Evolutionary conservation across 352 stramenopile species (phyloP).

Genomic region (Bremia lactucae): DNA sequence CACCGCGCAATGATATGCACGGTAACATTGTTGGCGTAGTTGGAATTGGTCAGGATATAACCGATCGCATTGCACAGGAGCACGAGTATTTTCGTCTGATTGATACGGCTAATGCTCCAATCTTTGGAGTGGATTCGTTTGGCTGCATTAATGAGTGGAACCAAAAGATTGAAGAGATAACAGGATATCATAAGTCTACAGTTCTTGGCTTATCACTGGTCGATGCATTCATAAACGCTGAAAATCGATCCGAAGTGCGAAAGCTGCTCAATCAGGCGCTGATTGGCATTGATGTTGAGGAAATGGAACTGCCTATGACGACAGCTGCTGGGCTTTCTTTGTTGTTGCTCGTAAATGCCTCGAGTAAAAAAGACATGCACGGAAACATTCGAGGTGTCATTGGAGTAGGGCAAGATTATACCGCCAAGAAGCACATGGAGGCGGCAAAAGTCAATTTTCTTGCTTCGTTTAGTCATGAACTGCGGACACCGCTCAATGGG

Average conservation of each 20-base stretch:
- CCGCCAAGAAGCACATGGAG: constrained; percentile 66
- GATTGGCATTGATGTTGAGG: constrained; percentile 55
- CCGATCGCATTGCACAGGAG: constrained; percentile 61
- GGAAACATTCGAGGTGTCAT: constrained; percentile 84
- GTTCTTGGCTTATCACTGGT: constrained; percentile 50
- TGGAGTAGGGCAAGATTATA: constrained; percentile 84
- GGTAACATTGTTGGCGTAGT: constrained; percentile 81
- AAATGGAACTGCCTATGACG: constrained; percentile 66
- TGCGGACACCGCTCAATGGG: constrained; percentile 64
- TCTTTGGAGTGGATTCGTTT: constrained; percentile 67
- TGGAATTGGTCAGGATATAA: constrained; percentile 81
- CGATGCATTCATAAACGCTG: constrained; percentile 46
- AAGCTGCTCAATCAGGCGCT: constrained; percentile 51
- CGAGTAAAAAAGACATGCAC: constrained; percentile 75
- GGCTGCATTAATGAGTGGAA: constrained; percentile 74
- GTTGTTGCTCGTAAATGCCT: constrained; percentile 53
- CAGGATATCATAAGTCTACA: constrained; percentile 47
- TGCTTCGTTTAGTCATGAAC: constrained; percentile 57
- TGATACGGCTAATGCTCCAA: constrained; percentile 63
- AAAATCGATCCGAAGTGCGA: constrained; percentile 39
- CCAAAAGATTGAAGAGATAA: constrained; percentile 67
- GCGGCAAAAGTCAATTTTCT: constrained; percentile 55
- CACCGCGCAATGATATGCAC: constrained; percentile 50
- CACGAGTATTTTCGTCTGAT: constrained; percentile 73
- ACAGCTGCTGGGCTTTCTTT: constrained; percentile 30